Base-by-base conservation (phyloP, 139 green algal species). In the Haematococcus lacustris region DNA sequence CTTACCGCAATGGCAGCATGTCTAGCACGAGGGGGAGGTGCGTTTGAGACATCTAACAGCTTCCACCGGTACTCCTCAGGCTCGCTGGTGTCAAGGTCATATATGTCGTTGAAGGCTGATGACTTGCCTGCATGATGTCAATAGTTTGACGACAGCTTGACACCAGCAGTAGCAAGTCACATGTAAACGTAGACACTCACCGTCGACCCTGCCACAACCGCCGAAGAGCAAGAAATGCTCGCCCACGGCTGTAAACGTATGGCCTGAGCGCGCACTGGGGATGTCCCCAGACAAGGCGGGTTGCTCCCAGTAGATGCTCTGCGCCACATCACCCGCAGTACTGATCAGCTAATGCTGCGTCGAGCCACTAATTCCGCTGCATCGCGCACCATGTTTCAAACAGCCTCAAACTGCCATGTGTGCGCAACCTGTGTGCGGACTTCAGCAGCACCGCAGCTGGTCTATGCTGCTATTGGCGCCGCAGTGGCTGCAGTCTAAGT, bases 161-260 rank as follows among this genome's bases (percentile, higher is more conserved):
- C 6, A 3, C 13, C 3, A 53, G 9, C 9, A 28, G 43, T 17
- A 53, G 43, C 9, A 53, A 53, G 43, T 9, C 43, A 53, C 43
- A 28, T 28, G 9, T 17, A 28, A 26, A 5, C 7, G 4, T 13
- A 53, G 35, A 32, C 17, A 61, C 75, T 50, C 51, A 90, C 86
- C 85, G 47, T 90, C 66, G 57, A 83, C 66, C 23, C 87, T 71
- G 4, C 88, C 88, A 53, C 57, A 85, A 26, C 90, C 90, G 41
- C 91, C 91, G 75, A 94, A 95, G 9, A 95, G 66, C 5, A 91
- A 43, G 71, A 92, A 89, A 38, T 57, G 9, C 9, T 80, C 83
- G 21, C 86, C 86, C 2, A 92, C 68, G 2, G 76, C 84, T 4
- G 83, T 91, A 72, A 95, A 90, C 1, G 81, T 86, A 81, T 95